phyloP scores from a whole-genome alignment of 441 rosid species.

The Sinapis alba region DNA sequence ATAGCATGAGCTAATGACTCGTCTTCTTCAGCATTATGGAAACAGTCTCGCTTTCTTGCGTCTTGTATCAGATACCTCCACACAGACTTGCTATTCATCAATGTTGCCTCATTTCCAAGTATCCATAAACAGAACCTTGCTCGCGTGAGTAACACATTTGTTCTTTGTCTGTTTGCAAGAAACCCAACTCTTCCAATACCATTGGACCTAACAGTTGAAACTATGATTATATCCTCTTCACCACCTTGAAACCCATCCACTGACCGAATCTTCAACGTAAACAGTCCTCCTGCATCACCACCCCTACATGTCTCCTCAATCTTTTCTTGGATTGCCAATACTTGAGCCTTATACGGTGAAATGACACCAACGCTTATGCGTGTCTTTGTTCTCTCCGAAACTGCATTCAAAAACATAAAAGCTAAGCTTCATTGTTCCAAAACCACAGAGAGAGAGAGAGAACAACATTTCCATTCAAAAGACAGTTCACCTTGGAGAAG shows the following conservation, averaged over 20 bases:
- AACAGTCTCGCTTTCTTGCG: constrained; percentile 45
- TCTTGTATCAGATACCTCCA: constrained; percentile 48
- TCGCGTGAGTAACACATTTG: constrained; percentile 50
- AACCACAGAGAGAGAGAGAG: not conserved
- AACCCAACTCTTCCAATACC: constrained; percentile 43
- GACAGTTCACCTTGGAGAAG: constrained; percentile 47
- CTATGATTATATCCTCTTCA: constrained; percentile 50
- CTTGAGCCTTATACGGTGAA: constrained; percentile 53
- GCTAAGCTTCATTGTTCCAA: not conserved
- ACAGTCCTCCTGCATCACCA: constrained; percentile 7
- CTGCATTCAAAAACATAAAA: constrained; percentile 29
- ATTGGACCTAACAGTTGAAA: constrained; percentile 54
- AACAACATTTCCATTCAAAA: not conserved
- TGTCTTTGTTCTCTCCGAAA: constrained; percentile 9
- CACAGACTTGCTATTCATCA: constrained; percentile 38
- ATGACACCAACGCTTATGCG: constrained; percentile 45
- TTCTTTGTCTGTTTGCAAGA: constrained; percentile 39
- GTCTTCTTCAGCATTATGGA: constrained; percentile 47
- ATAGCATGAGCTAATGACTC: constrained; percentile 38
- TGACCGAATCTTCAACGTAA: constrained; percentile 39
- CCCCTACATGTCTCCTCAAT: constrained; percentile 32
- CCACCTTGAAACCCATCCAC: constrained; percentile 64
- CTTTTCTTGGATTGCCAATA: constrained; percentile 44
- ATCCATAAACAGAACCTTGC: constrained; percentile 57
- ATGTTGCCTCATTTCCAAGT: constrained; percentile 45